Percentiles rank a stretch among this genome's conserved stretches.
phyloP scores from a whole-genome alignment of 768 basidiomycete genomes.

The Lactarius indigo region DNA sequence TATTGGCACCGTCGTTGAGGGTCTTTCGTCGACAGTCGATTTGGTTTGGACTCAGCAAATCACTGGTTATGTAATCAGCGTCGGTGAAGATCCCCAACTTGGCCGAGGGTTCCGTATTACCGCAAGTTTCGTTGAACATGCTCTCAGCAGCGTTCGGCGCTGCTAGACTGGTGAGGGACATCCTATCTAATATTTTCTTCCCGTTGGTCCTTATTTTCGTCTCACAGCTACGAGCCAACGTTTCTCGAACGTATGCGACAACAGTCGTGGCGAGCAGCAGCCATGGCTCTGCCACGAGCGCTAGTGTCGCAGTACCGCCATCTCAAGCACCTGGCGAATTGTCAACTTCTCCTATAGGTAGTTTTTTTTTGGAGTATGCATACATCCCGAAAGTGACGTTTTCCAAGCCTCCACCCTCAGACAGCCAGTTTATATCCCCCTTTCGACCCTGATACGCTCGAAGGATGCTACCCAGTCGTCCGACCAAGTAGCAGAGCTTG shows the following conservation, averaged over 20 bases:
- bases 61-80: constrained; percentile 9
- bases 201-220: constrained; percentile 1
- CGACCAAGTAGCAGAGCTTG: constrained; percentile 55
- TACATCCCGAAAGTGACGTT: background rate
- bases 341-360: constrained; percentile 3
- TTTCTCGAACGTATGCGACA: constrained; percentile 26
- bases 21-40: constrained; percentile 27
- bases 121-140: constrained; percentile 1
- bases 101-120: background rate
- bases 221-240: constrained; percentile 1
- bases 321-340: background rate
- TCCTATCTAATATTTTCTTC: background rate
- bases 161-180: constrained; percentile 2
- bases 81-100: background rate
- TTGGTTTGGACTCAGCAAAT: constrained; percentile 10
- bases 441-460: constrained; percentile 55
- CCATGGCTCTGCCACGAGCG: background rate
- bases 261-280: constrained; percentile 6
- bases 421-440: constrained; percentile 55
- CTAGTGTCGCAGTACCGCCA: background rate
- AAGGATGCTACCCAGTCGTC: constrained; percentile 38
- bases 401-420: constrained; percentile 37
- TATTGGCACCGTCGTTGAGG: constrained; percentile 26
- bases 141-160: constrained; percentile 5
- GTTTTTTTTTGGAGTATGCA: background rate